Percentiles rank a stretch among this genome's conserved stretches.
Conservation (phyloP, 257 asterid genomes). For the Paulownia fortunei region DNA sequence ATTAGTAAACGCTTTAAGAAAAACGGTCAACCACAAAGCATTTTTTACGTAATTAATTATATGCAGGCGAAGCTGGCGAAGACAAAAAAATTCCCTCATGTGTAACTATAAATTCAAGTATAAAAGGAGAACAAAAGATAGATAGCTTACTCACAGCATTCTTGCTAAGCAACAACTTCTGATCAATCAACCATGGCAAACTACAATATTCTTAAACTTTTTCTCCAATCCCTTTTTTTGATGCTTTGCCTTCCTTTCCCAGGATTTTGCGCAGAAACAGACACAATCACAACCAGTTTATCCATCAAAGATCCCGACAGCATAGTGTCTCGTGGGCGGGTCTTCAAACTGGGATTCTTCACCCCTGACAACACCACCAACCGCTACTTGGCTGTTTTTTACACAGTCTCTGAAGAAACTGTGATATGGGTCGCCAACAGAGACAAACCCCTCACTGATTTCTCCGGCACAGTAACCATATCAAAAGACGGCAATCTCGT, state of each 20-base stretch:
- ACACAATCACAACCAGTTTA: slow-evolving; percentile 23
- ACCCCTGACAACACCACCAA: slow-evolving; percentile 32
- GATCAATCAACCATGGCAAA: background rate
- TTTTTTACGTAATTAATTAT: no score
- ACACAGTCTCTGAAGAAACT: slow-evolving; percentile 28
- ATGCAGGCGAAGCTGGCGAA: no score
- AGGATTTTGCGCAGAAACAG: background rate
- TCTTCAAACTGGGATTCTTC: slow-evolving; percentile 42
- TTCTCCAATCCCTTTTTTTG: background rate
- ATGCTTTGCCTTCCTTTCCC: background rate
- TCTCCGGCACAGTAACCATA: slow-evolving; percentile 31
- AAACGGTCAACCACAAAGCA: no score
- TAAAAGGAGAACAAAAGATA: no score
- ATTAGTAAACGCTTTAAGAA: no score
- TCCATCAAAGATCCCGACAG: slow-evolving; percentile 30
- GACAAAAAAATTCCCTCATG: no score
- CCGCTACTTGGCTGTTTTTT: slow-evolving; percentile 42
- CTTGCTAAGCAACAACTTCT: no score
- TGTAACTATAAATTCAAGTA: no score
- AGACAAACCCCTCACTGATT: slow-evolving; percentile 27
- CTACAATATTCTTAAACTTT: background rate
- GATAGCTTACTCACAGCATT: no score
- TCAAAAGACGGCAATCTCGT: slow-evolving; percentile 34
- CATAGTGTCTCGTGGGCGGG: slow-evolving; percentile 2
- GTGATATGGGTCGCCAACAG: slow-evolving; percentile 42